Evolutionary conservation across 2,329 filamentous ascomycete genomes (phyloP), one percentile per base, ranked within the genome.

Genomic region (Talaromyces sp.): DNA sequence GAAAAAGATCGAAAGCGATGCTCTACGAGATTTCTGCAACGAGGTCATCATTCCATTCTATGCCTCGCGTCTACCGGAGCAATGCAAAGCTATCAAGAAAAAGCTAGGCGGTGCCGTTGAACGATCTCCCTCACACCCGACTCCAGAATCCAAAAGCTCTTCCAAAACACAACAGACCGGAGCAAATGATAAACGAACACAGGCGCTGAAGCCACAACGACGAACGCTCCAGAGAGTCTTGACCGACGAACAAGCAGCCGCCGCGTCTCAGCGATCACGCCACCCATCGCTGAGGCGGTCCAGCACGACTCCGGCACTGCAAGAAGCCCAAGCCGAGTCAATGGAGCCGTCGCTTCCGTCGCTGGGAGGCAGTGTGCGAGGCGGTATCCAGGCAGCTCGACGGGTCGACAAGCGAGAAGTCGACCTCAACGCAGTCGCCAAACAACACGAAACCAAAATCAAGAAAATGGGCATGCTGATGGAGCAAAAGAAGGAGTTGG

Each of bases 11-110:
- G 71, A 76, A 22, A 78, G 71, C 42, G 78, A 81, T 63, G 73
- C 74, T n/a, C 70, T 82, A 19, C 77, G 76, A 27, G 79, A 81
- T 58, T 82, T 81, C 62, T 82, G 79, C 66, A 78, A 76, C 0
- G 80, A 82, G 61, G 78, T 82, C 6, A 76, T 82, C 55, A 72
- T 81, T 51, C 80, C 80, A 13, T 81, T 81, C 68, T 82, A 81
- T 64, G 77, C 73, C 30, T 71, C 78, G 30, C 77, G 80, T 32
- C 70, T 82, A 13, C 79, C 80, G 3, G 77, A 79, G 10, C 75
- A 78, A 64, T 80, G 79, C 71, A 79, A 77, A 63, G 63, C 72
- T 44, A 72, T 82, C 61, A 80, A 73, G 27, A 75, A 76, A 51
- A 82, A 81, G 65, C 73, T 82, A n/a, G 78, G 78, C 9, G 78